Conservation (phyloP, 2,329 filamentous ascomycete genomes). For the Alternaria sp. region DNA sequence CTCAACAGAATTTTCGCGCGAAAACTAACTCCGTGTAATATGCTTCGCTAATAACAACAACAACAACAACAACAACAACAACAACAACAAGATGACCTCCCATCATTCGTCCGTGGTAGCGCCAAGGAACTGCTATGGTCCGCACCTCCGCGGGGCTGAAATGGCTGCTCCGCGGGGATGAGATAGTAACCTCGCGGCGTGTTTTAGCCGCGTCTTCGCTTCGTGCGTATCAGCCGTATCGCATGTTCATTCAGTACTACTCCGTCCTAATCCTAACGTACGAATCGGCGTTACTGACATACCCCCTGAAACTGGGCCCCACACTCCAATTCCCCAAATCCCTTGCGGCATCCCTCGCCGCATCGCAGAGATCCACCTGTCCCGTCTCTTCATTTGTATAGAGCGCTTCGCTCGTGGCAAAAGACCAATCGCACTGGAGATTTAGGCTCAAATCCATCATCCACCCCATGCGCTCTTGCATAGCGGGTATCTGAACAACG, state of each 20-base stretch:
- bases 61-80: constrained; percentile 1
- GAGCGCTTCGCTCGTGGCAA: constrained; percentile 20
- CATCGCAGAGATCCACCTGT: constrained; percentile 23
- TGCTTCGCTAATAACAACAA: constrained; percentile 5
- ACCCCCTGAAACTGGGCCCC: constrained; percentile 33
- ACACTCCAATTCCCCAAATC: constrained; percentile 32
- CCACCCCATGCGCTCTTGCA: constrained; percentile 39
- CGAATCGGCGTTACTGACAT: constrained; percentile 36
- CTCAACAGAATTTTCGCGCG: background rate
- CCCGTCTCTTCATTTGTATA: constrained; percentile 22
- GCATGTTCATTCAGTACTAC: constrained; percentile 11
- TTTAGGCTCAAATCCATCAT: constrained; percentile 32
- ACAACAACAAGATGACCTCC: background rate
- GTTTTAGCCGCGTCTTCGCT: background rate
- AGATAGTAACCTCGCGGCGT: background rate
- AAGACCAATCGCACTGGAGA: constrained; percentile 31
- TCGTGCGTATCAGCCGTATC: background rate
- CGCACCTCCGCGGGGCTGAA: background rate
- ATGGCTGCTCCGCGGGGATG: background rate
- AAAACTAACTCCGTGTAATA: constrained; percentile 3
- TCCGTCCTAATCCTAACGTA: constrained; percentile 35
- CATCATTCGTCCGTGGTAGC: background rate
- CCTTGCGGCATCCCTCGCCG: constrained; percentile 24
- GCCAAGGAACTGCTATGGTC: background rate
- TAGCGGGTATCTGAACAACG: constrained; percentile 33